Evolutionary conservation across 257 asterid genomes (phyloP).

Genomic region (Scutellaria galericulata): DNA sequence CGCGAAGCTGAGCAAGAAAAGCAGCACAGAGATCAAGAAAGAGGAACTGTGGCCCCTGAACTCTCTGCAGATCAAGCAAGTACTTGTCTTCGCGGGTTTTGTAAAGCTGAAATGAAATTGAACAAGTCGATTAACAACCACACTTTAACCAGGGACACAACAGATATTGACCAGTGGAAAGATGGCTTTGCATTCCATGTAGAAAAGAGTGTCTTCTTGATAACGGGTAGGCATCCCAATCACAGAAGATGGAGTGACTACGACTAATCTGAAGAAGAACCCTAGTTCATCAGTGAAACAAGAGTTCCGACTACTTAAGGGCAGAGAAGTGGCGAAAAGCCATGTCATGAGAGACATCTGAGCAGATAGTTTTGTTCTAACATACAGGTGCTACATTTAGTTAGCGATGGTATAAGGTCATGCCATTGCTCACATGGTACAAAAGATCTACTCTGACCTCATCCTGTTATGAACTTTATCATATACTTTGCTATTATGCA

Average conservation of each 20-base stretch:
- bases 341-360: background rate
- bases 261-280: background rate
- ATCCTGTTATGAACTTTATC: background rate
- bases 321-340: background rate
- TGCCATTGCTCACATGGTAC: background rate
- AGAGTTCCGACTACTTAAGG: background rate
- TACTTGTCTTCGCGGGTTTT: conserved; percentile 88
- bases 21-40: conserved; percentile 92
- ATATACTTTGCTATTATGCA: background rate
- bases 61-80: conserved; percentile 86
- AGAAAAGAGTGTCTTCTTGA: conserved; percentile 4
- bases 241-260: background rate
- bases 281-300: conserved; percentile 3
- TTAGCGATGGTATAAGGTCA: background rate
- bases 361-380: background rate
- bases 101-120: conserved; percentile 67
- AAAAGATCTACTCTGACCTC: background rate
- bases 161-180: background rate
- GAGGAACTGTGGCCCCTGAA: conserved; percentile 84
- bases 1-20: conserved; percentile 86
- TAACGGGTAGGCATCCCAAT: background rate
- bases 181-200: background rate
- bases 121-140: background rate
- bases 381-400: background rate
- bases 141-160: background rate